These are phyloP conservation scores for Dipsacomyces acuminosporus DNA, from an alignment of 371 early-diverging fungal genomes.

Conservation along the genomic window DNA sequence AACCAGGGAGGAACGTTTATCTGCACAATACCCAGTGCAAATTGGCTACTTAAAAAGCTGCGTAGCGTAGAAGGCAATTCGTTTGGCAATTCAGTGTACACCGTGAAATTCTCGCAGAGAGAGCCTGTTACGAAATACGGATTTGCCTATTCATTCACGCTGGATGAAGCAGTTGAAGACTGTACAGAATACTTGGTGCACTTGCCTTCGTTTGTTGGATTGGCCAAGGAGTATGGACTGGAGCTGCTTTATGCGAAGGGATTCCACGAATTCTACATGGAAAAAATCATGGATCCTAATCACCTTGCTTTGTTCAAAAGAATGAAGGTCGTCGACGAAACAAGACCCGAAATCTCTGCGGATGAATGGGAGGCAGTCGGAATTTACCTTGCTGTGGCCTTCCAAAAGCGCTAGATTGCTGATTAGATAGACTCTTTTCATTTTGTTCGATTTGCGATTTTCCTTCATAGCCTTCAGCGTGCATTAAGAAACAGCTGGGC, in stretches of 20 bases:
- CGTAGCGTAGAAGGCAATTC: neutral
- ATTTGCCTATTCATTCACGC: conserved; percentile 85
- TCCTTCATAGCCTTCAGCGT: too few species aligned
- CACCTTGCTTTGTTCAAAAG: conserved; percentile 58
- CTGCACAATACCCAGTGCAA: conserved; percentile 92
- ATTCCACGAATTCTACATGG: conserved; percentile 78
- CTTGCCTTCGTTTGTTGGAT: conserved; percentile 56
- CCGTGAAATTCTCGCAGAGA: conserved; percentile 69
- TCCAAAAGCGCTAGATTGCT: conserved; percentile 39
- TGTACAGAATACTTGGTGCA: conserved; percentile 97
- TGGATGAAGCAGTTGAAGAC: conserved; percentile 95
- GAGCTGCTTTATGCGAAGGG: conserved; percentile 60
- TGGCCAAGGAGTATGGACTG: conserved; percentile 83
- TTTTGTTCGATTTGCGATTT: too few species aligned
- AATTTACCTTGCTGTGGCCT: conserved; percentile 52
- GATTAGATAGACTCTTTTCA: too few species aligned
- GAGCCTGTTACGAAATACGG: conserved; percentile 68
- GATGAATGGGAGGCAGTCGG: conserved; percentile 96
- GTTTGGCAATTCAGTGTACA: conserved; percentile 87
- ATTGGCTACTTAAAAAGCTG: conserved; percentile 67
- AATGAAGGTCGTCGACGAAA: conserved; percentile 79
- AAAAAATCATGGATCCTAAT: conserved; percentile 53
- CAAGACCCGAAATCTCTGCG: conserved; percentile 55
- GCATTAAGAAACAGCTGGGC: too few species aligned
- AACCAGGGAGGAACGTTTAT: conserved; percentile 84